Percentiles rank a stretch among this genome's conserved stretches.
Evolutionary conservation across 176 grass and related monocot species (phyloP).

Genomic region (Cenchrus americanus): DNA sequence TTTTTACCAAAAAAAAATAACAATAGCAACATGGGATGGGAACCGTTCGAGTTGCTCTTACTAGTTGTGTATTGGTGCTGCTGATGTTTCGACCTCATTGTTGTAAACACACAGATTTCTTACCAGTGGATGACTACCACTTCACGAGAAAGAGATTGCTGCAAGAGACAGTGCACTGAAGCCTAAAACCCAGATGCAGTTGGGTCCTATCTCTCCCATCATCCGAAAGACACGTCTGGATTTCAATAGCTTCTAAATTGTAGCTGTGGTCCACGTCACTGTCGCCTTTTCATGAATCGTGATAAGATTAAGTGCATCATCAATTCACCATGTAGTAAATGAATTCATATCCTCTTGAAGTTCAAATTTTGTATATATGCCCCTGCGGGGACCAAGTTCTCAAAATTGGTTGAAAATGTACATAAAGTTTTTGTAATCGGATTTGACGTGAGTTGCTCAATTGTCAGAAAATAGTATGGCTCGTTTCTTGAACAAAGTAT

Average conservation of each 20-base stretch:
- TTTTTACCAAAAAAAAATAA: too few relatives aligned
- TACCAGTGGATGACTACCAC: background rate
- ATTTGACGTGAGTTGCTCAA: background rate
- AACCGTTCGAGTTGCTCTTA: too few relatives aligned
- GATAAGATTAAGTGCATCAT: conserved; percentile 21
- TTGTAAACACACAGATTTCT: conserved; percentile 9
- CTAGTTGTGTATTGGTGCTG: background rate
- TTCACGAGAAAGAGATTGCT: background rate
- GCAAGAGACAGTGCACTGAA: background rate
- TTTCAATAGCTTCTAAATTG: background rate
- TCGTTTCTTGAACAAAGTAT: background rate
- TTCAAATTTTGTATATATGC: background rate
- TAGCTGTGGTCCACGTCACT: conserved; percentile 4
- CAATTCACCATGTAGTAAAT: background rate
- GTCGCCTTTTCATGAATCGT: background rate
- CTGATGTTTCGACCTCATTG: background rate
- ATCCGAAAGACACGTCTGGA: background rate
- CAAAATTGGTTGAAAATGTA: background rate
- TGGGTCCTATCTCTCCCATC: background rate
- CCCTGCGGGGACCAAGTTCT: background rate
- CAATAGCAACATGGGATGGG: too few relatives aligned
- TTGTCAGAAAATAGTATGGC: background rate
- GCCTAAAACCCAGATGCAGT: background rate
- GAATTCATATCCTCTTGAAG: background rate
- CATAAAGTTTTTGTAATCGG: too few relatives aligned